phyloP scores from a whole-genome alignment of 2,329 filamentous ascomycete species.

The Claviceps fusiformis region DNA sequence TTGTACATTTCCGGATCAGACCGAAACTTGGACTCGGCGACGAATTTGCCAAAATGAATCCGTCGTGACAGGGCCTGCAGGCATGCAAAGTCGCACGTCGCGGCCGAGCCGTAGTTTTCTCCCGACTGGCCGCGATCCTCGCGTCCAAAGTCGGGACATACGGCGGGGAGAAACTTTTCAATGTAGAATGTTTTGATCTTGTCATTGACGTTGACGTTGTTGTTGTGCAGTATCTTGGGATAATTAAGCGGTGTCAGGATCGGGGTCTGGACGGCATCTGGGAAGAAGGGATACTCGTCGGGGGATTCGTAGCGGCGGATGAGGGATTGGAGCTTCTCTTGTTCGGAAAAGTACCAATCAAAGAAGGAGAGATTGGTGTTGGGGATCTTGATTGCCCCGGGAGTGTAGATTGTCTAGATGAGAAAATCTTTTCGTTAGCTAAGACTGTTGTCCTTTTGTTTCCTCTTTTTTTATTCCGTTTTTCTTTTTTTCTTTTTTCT shows the following conservation, averaged over 20 bases:
- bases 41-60: conserved; percentile 97
- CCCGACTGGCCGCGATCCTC: conserved; percentile 70
- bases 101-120: conserved; percentile 91
- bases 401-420: conserved; percentile 60
- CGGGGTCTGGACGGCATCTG: conserved; percentile 60
- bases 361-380: conserved; percentile 64
- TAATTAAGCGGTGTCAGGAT: conserved; percentile 84
- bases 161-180: conserved; percentile 65
- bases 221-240: conserved; percentile 73
- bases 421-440: neutral
- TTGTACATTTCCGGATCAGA: conserved; percentile 72
- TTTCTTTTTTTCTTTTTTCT: no score
- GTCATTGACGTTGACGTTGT: conserved; percentile 81
- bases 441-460: no score
- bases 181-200: conserved; percentile 80
- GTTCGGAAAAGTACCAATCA: conserved; percentile 85
- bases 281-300: conserved; percentile 97
- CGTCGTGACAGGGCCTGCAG: conserved; percentile 80
- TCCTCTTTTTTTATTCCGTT: no score
- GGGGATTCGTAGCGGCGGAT: conserved; percentile 92
- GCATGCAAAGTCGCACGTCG: conserved; percentile 79
- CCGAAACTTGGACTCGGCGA: conserved; percentile 89
- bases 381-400: conserved; percentile 69
- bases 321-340: conserved; percentile 81
- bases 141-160: conserved; percentile 65